A percentile compares a stretch with the other conserved stretches of the same genome.
phyloP scores from a whole-genome alignment of 2,329 filamentous ascomycete genomes.

The Beauveria rudraprayagi region DNA sequence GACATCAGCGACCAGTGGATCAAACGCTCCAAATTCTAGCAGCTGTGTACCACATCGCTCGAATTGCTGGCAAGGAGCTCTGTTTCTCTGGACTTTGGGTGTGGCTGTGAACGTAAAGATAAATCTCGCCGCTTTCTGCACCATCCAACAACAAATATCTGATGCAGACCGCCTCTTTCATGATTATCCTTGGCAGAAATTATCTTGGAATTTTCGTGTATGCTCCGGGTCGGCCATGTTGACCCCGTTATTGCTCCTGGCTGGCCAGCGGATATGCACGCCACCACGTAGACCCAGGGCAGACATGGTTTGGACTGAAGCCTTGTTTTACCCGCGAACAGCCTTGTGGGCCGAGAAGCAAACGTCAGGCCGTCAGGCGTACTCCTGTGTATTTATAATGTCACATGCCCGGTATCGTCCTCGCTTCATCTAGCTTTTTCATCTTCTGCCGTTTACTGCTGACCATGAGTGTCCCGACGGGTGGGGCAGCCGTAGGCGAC shows the following conservation, averaged over 20 bases:
- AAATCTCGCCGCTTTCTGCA: not conserved
- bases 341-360: not conserved
- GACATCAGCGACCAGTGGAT: not conserved
- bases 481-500: not conserved
- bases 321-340: not conserved
- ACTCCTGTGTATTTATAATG: not conserved
- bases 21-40: not conserved
- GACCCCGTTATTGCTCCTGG: not conserved
- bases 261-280: not conserved
- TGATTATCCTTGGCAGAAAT: not conserved
- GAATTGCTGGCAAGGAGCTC: not conserved
- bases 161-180: not conserved
- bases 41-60: not conserved
- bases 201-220: not conserved
- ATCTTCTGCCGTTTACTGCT: not conserved
- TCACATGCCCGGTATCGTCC: not conserved
- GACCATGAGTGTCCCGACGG: not conserved
- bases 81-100: not conserved
- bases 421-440: not conserved
- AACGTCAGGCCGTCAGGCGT: not conserved
- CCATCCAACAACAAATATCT: not conserved
- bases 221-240: not conserved
- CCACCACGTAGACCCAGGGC: not conserved
- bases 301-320: not conserved
- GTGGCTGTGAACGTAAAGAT: not conserved